A percentile compares a stretch with the other conserved stretches of the same genome.
These are phyloP conservation scores for Stagonosporopsis rhizophila DNA, from an alignment of 2,329 filamentous ascomycete genomes.

Conservation along the genomic window DNA sequence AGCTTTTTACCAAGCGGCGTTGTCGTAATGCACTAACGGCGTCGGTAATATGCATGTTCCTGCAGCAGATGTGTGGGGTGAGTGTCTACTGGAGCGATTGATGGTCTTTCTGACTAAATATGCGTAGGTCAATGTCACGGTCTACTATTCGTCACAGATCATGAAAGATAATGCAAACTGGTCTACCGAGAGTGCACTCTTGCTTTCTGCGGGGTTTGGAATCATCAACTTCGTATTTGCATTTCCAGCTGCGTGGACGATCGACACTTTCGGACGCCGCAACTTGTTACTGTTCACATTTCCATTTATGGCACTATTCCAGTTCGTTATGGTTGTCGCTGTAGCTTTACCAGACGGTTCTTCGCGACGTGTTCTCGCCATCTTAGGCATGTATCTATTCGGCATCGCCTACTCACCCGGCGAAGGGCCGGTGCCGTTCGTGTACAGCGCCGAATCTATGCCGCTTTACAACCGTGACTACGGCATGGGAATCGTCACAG, in stretches of 20 bases:
- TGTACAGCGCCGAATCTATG: conserved; percentile 55
- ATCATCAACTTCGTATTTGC: conserved; percentile 65
- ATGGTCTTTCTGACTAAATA: neutral
- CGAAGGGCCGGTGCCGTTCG: conserved; percentile 32
- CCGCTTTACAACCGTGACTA: conserved; percentile 67
- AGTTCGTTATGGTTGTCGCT: conserved; percentile 20
- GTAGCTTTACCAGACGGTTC: conserved; percentile 23
- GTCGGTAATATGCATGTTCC: conserved; percentile 34
- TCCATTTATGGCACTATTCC: conserved; percentile 55
- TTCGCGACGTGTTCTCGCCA: conserved; percentile 57
- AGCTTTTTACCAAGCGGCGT: conserved; percentile 28
- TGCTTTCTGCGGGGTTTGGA: conserved; percentile 59
- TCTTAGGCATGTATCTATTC: conserved; percentile 62
- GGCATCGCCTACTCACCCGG: conserved; percentile 51
- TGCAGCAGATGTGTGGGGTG: conserved; percentile 36
- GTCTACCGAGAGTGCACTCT: conserved; percentile 24
- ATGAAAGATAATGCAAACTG: conserved; percentile 55
- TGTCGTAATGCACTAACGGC: conserved; percentile 32
- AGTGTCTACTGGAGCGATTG: neutral
- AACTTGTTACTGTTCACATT: conserved; percentile 57
- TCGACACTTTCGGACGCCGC: conserved; percentile 60
- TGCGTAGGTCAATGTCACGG: conserved; percentile 58
- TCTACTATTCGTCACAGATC: conserved; percentile 74
- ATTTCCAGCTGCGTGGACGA: conserved; percentile 64
- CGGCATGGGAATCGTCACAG: conserved; percentile 46